Base-by-base conservation (phyloP, 2,329 filamentous ascomycete genomes). In the Fusarium haematococcum region DNA sequence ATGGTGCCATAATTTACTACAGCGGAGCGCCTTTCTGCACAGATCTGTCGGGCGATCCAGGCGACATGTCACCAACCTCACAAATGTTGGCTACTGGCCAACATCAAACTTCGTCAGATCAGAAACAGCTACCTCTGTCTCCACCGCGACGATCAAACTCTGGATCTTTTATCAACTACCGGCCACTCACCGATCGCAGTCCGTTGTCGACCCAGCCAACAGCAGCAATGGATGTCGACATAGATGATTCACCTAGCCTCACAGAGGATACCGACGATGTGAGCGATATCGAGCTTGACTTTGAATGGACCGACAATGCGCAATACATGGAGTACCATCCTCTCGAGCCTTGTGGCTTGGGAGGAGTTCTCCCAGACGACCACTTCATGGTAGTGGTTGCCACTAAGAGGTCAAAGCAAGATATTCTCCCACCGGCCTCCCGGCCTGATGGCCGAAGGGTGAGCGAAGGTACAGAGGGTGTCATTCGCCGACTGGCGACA, bases 1-100 rank as follows among this genome's bases (percentile, higher is more conserved):
- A 93, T 68, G 94, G 94, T 10, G 91, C 93, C 1, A 93, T 97
- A 74, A 95, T 96, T 20, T 97, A 95, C 79, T 97, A 96, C 80
- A 94, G 89, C 69, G 93, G 93, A 30, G 92, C 93, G 2, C 90
- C 90, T 0, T 97, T 97, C 80, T 97, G 91, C 80, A 95, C 92
- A 1, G 95, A 97, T 80, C 83, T 97, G 5, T 94, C 92, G 18
- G 92, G 92, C 2, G 92, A 95, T 75, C 85, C 85, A 13, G 87
- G 86, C 2, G 86, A 87, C 25, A 70, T 81, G 2, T 87, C 86
- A 0, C 85, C 86, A 1, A 80, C 86, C 3, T 87, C 88, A 1
- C 85, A 88, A 67, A 82, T 88, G 81, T 83, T 85, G 5, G 86
- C 85, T n/a, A 84, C 84, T 11, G 84, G 83, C 2, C 83, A 84